These are phyloP conservation scores for Argentina anserina DNA, from an alignment of 306 rosid genomes.

Conservation along the genomic window DNA sequence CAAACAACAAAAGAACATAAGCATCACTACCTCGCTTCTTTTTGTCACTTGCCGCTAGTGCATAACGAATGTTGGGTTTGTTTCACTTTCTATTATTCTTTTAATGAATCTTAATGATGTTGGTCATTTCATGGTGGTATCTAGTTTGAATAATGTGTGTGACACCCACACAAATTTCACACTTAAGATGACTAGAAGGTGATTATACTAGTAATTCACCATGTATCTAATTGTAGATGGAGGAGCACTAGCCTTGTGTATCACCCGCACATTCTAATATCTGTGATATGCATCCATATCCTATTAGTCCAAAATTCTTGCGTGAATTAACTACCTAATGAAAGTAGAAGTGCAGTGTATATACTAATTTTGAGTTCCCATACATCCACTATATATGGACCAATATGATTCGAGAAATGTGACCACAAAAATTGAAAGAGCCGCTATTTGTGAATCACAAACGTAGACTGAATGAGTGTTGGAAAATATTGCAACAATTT, in stretches of 20 bases:
- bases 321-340: no score
- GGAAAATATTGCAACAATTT: slow-evolving; percentile 10
- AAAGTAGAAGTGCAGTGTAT: no score
- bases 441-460: background rate
- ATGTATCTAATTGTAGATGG: no score
- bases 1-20: background rate
- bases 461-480: background rate
- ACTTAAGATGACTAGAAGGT: no score
- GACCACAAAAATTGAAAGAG: background rate
- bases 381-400: no score
- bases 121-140: background rate
- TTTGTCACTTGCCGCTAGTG: background rate
- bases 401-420: background rate
- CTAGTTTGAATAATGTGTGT: background rate
- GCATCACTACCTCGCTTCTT: background rate
- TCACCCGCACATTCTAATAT: no score
- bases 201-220: no score
- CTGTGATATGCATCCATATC: no score
- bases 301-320: no score
- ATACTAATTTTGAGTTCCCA: no score
- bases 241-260: no score
- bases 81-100: background rate
- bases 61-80: background rate
- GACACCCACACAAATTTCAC: background rate
- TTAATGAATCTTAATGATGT: background rate